Base-by-base conservation (phyloP, 106 monocot genomes). In the Vanilla planifolia region DNA sequence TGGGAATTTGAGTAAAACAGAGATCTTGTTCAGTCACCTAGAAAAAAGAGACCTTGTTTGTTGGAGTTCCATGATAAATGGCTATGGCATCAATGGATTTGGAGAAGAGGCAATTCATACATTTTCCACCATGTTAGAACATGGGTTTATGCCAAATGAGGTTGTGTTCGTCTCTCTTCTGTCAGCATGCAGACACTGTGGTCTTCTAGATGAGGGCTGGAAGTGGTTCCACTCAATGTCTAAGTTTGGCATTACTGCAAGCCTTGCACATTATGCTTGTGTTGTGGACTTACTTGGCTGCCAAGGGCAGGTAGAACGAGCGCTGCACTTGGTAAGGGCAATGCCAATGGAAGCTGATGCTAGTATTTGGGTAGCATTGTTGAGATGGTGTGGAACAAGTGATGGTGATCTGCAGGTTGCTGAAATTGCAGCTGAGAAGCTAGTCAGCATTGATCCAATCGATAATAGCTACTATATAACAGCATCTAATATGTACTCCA, bases 51-150 rank as follows among this genome's bases (percentile, higher is more conserved):
- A 85, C 48, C 57, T 73, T 30, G 73, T 85, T 5, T 76, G 65
- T 59, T 85, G 79, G 75, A 76, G 84, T 50, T 76, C 84, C 35
- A 76, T 85, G 79, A 85, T 85, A 34, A 69, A 85, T 41, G 84
- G 84, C 3, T 79, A 76, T 64, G 83, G 78, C 21, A 64, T 72
- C 15, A 78, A 83, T 65, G 83, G 83, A 16, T 25, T 19, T 6
- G 83, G 75, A 43, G 63, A 72, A 48, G 58, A 67, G 33, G 78
- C 83, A 20, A 56, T 84, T 3, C 7, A 61, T 39, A 62, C 60
- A 26, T 79, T 72, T 45, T n/a, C 16, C 16, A 23, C 64, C 5
- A 79, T 84, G 84, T 25, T 84, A 55, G 33, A 69, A 20, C 23
- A 47, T 36, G 79, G 84, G 6, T 22, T 84, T 46, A 58, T 61